Percentiles rank a stretch among this genome's conserved stretches.
Conservation (phyloP, 1,139 yeast genomes). For the Candida sp. region DNA sequence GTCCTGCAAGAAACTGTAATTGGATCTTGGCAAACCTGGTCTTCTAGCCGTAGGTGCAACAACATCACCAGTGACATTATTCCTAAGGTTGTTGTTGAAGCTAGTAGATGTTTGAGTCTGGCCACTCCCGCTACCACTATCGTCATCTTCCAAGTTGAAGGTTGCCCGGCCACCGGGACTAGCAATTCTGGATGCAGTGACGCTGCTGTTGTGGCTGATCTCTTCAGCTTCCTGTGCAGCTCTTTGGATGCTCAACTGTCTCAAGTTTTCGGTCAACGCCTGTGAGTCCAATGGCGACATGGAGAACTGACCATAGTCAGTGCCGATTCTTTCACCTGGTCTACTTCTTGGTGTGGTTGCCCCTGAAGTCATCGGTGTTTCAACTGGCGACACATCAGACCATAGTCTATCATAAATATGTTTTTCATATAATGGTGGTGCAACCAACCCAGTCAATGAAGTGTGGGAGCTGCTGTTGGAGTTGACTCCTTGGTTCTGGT, state of each 20-base stretch:
- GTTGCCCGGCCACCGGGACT: conserved; percentile 34
- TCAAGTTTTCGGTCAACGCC: conserved; percentile 56
- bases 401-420: conserved; percentile 88
- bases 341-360: conserved; percentile 47
- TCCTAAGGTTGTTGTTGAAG: conserved; percentile 8
- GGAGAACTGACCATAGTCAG: conserved; percentile 37
- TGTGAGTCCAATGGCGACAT: conserved; percentile 48
- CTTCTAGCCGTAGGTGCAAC: conserved; percentile 2
- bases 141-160: conserved; percentile 48
- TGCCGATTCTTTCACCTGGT: conserved; percentile 2
- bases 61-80: conserved; percentile 9
- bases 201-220: conserved; percentile 1
- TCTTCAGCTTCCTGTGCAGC: conserved; percentile 34
- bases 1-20: conserved; percentile 15
- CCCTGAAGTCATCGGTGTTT: conserved; percentile 61
- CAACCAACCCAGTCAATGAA: conserved; percentile 56
- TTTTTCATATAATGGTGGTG: conserved; percentile 90
- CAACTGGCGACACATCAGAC: conserved; percentile 67
- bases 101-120: background rate
- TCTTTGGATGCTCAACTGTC: conserved; percentile 56
- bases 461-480: conserved; percentile 35
- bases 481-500: conserved; percentile 9
- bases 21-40: conserved; percentile 14
- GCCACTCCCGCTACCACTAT: conserved; percentile 16
- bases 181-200: conserved; percentile 4